Evolutionary conservation across 108 stramenopile species (phyloP).

Genomic region (Cyclotella baltica): DNA sequence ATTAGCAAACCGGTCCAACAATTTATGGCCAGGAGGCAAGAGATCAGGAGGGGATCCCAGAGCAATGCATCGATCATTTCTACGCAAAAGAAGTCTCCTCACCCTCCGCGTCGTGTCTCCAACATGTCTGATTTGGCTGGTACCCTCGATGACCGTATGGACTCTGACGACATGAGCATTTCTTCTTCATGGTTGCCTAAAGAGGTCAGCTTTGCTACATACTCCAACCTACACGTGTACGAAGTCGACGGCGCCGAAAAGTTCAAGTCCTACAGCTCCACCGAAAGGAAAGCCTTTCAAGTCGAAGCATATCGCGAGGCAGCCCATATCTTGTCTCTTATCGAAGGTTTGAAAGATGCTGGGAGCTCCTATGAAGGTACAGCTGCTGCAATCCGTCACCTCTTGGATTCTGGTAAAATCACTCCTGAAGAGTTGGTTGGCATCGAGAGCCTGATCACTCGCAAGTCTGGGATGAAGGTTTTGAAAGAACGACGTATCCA

Average conservation of each 20-base stretch:
- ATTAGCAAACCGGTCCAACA: not conserved
- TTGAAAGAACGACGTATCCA: slow-evolving; percentile 1
- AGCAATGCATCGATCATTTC: not conserved
- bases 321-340: not conserved
- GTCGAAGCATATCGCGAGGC: not conserved
- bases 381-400: not conserved
- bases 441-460: slow-evolving; percentile 3
- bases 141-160: not conserved
- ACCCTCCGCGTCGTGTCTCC: slow-evolving; percentile 8
- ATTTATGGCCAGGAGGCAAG: not conserved
- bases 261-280: not conserved
- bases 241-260: not conserved
- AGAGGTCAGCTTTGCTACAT: slow-evolving; percentile 7
- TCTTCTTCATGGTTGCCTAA: not conserved
- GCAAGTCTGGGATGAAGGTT: not conserved
- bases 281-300: slow-evolving; percentile 12
- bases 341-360: too few species aligned
- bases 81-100: not conserved
- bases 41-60: not conserved
- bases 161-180: slow-evolving; percentile 4
- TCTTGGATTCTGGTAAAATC: not conserved
- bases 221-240: slow-evolving; percentile 8
- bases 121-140: not conserved
- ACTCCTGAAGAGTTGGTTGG: slow-evolving; percentile 5
- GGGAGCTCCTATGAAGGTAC: not conserved